Evolutionary conservation across 805 yeast species (phyloP).

Genomic region (Candida sanyiensis): DNA sequence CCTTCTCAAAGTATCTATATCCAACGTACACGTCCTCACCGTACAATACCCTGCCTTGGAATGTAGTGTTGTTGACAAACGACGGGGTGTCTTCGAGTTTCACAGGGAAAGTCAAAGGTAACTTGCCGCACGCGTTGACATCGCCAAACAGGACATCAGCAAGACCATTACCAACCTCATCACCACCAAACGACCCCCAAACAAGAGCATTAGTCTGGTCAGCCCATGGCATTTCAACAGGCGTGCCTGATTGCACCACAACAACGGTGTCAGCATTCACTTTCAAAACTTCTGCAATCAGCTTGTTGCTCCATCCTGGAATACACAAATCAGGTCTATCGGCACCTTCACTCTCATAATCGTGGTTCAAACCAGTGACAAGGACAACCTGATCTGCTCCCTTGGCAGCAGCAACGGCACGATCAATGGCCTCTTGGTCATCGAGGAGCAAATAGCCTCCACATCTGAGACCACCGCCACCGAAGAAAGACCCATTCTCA

Average conservation of each 20-base stretch:
- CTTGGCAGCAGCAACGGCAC: conserved; percentile 45
- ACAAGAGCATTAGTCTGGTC: conserved; percentile 38
- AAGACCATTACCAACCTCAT: conserved; percentile 52
- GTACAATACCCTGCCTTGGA: conserved; percentile 48
- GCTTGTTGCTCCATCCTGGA: conserved; percentile 44
- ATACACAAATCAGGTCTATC: conserved; percentile 48
- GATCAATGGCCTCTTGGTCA: conserved; percentile 27
- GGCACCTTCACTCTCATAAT: conserved; percentile 58
- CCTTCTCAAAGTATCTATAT: conserved; percentile 54
- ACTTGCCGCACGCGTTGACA: conserved; percentile 54
- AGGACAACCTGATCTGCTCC: conserved; percentile 47
- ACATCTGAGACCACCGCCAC: conserved; percentile 30
- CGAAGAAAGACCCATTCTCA: conserved; percentile 19
- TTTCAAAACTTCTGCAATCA: conserved; percentile 39
- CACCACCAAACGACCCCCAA: conserved; percentile 58
- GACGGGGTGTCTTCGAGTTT: conserved; percentile 51
- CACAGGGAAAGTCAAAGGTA: conserved; percentile 51
- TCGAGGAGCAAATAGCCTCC: conserved; percentile 29
- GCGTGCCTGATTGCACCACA: conserved; percentile 59
- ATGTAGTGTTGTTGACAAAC: conserved; percentile 44
- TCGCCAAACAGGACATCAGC: conserved; percentile 60
- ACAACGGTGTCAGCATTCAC: conserved; percentile 49
- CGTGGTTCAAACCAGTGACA: conserved; percentile 46
- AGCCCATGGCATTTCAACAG: conserved; percentile 54
- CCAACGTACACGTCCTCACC: conserved; percentile 67